A percentile compares a stretch with the other conserved stretches of the same genome.
Evolutionary conservation across 176 grass and related monocot genomes (phyloP).

Genomic region (Aegilops bicornis): DNA sequence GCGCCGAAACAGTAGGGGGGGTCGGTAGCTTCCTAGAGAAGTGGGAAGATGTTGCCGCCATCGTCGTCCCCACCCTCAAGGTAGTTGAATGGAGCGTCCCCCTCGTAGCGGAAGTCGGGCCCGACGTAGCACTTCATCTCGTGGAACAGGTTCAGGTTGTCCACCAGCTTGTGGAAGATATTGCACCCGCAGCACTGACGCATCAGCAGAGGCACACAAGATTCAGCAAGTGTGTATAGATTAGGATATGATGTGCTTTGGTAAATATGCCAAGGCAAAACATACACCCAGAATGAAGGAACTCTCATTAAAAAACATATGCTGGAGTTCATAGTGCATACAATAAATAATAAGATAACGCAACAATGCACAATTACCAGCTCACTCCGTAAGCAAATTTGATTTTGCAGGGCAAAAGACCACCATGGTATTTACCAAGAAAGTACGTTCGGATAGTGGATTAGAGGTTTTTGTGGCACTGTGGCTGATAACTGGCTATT

Average conservation of each 20-base stretch:
- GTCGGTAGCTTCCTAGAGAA: neutral
- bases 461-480: neutral
- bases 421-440: neutral
- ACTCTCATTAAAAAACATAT: too few species aligned
- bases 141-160: slow-evolving; percentile 96
- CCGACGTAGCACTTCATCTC: slow-evolving; percentile 96
- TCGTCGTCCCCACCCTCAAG: slow-evolving; percentile 28
- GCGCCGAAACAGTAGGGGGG: too few species aligned
- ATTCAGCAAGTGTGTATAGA: neutral
- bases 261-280: too few species aligned
- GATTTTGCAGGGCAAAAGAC: neutral
- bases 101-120: slow-evolving; percentile 78
- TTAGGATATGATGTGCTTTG: too few species aligned
- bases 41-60: slow-evolving; percentile 57
- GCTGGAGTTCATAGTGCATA: too few species aligned
- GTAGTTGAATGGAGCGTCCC: slow-evolving; percentile 69
- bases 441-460: neutral
- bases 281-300: too few species aligned
- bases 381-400: neutral
- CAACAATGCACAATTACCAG: neutral
- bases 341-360: too few species aligned
- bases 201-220: neutral
- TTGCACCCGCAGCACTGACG: slow-evolving; percentile 92
- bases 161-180: slow-evolving; percentile 88
- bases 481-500: neutral